phyloP scores from a whole-genome alignment of 305 asterid genomes.

The Fraxinus sp. region DNA sequence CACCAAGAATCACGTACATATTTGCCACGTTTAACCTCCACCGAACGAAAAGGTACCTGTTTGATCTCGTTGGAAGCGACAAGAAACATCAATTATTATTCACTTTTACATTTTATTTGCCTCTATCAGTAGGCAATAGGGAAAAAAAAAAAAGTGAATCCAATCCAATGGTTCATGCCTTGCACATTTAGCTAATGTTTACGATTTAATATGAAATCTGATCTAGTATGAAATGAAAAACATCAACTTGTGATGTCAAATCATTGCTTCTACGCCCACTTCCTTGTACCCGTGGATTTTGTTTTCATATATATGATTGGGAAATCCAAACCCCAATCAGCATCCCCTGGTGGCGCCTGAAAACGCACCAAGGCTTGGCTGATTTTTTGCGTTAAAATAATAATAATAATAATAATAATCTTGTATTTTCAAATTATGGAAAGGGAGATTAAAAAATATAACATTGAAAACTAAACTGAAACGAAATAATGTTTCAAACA shows the following conservation, averaged over 20 bases:
- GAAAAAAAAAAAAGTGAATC: not conserved
- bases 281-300: not conserved
- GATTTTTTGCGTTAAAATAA: not conserved
- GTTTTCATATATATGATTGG: not conserved
- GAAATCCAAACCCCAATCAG: not conserved
- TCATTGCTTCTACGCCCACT: not conserved
- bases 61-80: not conserved
- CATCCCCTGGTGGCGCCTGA: not conserved
- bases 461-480: not conserved
- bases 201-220: not conserved
- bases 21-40: constrained; percentile 80
- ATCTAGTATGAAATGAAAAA: not conserved
- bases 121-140: not conserved
- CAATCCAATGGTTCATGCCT: not conserved
- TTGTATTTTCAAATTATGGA: not conserved
- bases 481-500: not conserved
- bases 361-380: not conserved
- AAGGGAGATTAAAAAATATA: not conserved
- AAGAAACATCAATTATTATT: not conserved
- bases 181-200: not conserved
- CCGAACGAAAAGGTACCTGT: constrained; percentile 81
- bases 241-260: not conserved
- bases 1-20: constrained; percentile 80
- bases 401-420: not conserved
- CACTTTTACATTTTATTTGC: not conserved